Percentiles rank a stretch among this genome's conserved stretches.
Evolutionary conservation across 2,329 filamentous ascomycete species (phyloP).

Genomic region (Ophiostoma australiae): DNA sequence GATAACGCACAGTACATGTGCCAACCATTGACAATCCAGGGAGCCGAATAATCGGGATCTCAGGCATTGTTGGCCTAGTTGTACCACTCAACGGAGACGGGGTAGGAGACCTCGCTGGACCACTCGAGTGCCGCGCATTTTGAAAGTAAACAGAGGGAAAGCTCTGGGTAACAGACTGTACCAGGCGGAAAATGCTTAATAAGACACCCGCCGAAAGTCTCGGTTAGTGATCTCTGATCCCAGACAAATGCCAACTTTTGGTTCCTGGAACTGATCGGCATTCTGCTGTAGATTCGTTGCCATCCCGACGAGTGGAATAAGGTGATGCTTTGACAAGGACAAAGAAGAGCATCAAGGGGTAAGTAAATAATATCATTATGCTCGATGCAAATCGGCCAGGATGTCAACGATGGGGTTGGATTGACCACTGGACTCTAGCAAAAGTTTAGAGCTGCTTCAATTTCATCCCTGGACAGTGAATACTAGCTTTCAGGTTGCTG

Average conservation of each 20-base stretch:
- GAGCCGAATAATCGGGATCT: not conserved
- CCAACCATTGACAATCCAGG: not conserved
- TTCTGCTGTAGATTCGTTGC: not conserved
- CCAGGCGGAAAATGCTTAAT: not conserved
- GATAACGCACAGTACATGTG: slow-evolving; percentile 2
- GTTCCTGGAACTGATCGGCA: not conserved
- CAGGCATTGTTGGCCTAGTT: not conserved
- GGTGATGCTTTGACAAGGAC: not conserved
- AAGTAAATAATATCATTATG: not conserved
- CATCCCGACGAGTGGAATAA: not conserved
- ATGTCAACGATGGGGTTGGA: not conserved
- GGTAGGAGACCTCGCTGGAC: not conserved
- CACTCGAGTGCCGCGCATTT: not conserved
- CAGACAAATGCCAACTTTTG: not conserved
- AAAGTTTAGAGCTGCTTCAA: not conserved
- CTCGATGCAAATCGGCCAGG: not conserved
- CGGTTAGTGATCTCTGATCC: not conserved
- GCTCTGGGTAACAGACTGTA: not conserved
- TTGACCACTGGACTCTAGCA: not conserved
- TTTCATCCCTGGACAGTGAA: not conserved
- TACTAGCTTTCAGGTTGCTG: not conserved
- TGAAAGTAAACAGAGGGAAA: not conserved
- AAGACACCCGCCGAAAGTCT: not conserved
- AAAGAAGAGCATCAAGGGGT: not conserved
- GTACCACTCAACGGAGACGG: not conserved